phyloP scores from a whole-genome alignment of 768 basidiomycete genomes.

The Scleroderma bovista region DNA sequence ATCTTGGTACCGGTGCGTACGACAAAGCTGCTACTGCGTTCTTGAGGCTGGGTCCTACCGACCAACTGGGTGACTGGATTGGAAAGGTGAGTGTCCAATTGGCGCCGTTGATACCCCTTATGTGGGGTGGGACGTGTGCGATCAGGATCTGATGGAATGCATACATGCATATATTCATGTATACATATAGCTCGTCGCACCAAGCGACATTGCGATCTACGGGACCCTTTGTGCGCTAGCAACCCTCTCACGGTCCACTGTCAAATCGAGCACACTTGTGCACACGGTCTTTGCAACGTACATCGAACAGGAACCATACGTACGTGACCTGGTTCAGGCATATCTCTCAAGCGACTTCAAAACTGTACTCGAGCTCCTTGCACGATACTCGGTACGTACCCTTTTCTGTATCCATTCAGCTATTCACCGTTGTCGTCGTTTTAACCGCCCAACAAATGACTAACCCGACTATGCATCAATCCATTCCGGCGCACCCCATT shows the following conservation, averaged over 20 bases:
- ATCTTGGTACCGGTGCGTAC: conserved; percentile 54
- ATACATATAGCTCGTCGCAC: conserved; percentile 65
- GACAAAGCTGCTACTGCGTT: conserved; percentile 37
- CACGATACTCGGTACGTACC: conserved; percentile 57
- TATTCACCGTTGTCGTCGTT: too few relatives aligned
- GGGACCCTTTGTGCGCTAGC: conserved; percentile 82
- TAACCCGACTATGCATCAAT: too few relatives aligned
- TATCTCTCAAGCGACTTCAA: conserved; percentile 89
- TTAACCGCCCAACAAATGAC: too few relatives aligned
- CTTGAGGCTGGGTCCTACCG: conserved; percentile 57
- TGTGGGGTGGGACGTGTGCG: too few relatives aligned
- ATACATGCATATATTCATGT: too few relatives aligned
- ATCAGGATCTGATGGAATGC: too few relatives aligned
- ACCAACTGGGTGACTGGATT: conserved; percentile 73
- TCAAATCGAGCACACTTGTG: conserved; percentile 64
- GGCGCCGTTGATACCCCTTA: too few relatives aligned
- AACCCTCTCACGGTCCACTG: conserved; percentile 59
- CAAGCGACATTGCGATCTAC: conserved; percentile 84
- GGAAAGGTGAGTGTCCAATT: conserved; percentile 46
- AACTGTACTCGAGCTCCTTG: conserved; percentile 68
- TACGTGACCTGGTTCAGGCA: conserved; percentile 80
- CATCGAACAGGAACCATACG: conserved; percentile 81
- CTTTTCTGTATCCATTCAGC: neutral
- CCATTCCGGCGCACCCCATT: too few relatives aligned
- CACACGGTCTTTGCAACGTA: conserved; percentile 68